Base-by-base conservation (phyloP, 2,329 filamentous ascomycete species). In the Cercospora canescens region DNA sequence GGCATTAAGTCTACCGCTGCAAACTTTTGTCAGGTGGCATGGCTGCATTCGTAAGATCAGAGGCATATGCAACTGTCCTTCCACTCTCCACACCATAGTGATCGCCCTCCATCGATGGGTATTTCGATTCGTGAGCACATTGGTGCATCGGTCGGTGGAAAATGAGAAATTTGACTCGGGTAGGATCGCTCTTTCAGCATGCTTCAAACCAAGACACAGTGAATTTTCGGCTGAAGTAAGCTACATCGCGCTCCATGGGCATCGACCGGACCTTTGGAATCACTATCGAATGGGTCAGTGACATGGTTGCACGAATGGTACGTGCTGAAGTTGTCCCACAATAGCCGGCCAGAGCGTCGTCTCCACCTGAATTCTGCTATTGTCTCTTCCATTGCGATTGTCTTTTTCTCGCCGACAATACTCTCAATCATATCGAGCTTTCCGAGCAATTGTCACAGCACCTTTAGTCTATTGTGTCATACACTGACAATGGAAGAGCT, bases 301-400 rank as follows among this genome's bases (percentile, higher is more conserved):
- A 26, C 45, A 24, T 50, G 45, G 18, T 50, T 50, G 45, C 45
- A 50, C 18, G 18, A 50, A 2, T 4, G 24, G 12, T 14, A 0
- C 16, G 6, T 28, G 24, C 57, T 21, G 57, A 60, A 32, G 24
- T 60, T 60, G 32, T 30, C 26, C 34, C 35, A 37, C 24, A 60
- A 60, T 18, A 30, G 28, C 45, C 34, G 30, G 12, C n/a, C 4
- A 26, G 35, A 45, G 26, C 41, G 26, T 52, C 26, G 26, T 37
- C 28, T 28, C 28, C 18, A 52, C 32, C 18, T 55, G 32, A 45
- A 8, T 48, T 54, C 48, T 62, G 60, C 57, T 60, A 60, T 60
- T 60, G 34, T 60, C n/a, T n/a, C n/a, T n/a, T n/a, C n/a, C n/a
- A n/a, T n/a, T 62, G 60, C 57, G 45, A 60, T 60, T 60, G 34